Evolutionary conservation across 257 asterid genomes (phyloP), one percentile per base, ranked within the genome.

Genomic region (Primulina tabacum): DNA sequence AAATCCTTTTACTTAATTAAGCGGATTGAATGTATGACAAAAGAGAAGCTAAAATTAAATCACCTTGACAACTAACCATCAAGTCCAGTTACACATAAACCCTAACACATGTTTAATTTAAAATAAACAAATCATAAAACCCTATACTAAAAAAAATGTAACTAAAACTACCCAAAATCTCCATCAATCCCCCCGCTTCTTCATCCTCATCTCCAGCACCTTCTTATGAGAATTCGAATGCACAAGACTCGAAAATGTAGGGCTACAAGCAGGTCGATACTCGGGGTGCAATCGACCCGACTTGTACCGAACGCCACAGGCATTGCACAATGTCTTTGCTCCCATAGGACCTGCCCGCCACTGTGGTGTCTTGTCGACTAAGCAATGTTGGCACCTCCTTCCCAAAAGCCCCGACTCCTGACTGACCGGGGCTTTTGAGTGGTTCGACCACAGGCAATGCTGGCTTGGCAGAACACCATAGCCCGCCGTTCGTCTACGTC

Each of bases 171-270:
- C 57, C 84, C 79, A 65, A 81, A 75, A 62, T 68, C 71, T 57
- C 71, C 79, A 56, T 78, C 70, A 59, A 56, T 76, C 83, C 20
- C 47, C n/a, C 64, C 71, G 64, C 73, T 79, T 81, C 76, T 74
- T 79, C 80, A 29, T 70, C 78, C 88, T 81, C 88, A 84, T 84
- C 79, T 84, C 84, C 62, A 81, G 21, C 30, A 84, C 74, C 77
- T 79, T 84, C 74, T 84, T 69, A 66, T 81, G 88, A n/a, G 86
- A 84, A 65, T 81, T 84, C 21, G 88, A 84, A 64, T 84, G 88
- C 60, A 75, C 11, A 7, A 52, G 29, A 17, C 81, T 67, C 0
- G 80, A 76, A 64, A 78, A 84, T 0, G 88, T 76, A 5, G 88
- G 88, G 68, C 86, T 84, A 64, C 66, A 78, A 0, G 88, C 88